Evolutionary conservation across 2,329 filamentous ascomycete genomes (phyloP).

Genomic region (Xylariaceae sp.): DNA sequence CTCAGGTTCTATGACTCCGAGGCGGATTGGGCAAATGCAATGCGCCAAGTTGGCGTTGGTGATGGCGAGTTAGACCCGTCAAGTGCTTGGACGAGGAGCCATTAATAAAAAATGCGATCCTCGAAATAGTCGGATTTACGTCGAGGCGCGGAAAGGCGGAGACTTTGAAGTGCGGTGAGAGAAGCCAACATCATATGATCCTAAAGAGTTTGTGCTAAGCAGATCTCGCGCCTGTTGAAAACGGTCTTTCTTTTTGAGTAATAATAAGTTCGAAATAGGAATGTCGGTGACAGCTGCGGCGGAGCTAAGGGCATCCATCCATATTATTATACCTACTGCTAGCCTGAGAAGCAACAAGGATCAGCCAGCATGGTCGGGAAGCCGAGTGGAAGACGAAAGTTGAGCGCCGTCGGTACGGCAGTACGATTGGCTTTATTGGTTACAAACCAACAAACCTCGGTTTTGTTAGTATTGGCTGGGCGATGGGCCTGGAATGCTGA

Average conservation of each 20-base stretch:
- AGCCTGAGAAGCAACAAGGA: conserved; percentile 1
- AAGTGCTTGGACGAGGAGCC: not conserved
- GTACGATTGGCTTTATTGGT: no score
- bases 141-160: conserved; percentile 15
- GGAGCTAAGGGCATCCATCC: conserved; percentile 8
- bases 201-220: conserved; percentile 14
- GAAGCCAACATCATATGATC: conserved; percentile 27
- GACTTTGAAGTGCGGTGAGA: conserved; percentile 25
- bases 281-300: conserved; percentile 15
- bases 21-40: conserved; percentile 5
- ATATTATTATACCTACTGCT: conserved; percentile 6
- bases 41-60: not conserved
- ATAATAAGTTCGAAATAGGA: conserved; percentile 11
- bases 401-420: no score
- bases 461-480: conserved; percentile 12
- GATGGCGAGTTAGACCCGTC: conserved; percentile 6
- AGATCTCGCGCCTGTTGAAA: conserved; percentile 15
- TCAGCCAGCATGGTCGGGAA: not conserved
- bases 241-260: conserved; percentile 4
- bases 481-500: conserved; percentile 11
- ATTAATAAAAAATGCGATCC: not conserved
- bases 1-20: conserved; percentile 7
- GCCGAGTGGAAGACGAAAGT: conserved; percentile 16
- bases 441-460: conserved; percentile 14
- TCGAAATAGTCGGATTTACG: not conserved